Percentiles rank a stretch among this genome's conserved stretches.
Conservation (phyloP, 129 eudicot genomes). For the Heracleum sosnowskyi region DNA sequence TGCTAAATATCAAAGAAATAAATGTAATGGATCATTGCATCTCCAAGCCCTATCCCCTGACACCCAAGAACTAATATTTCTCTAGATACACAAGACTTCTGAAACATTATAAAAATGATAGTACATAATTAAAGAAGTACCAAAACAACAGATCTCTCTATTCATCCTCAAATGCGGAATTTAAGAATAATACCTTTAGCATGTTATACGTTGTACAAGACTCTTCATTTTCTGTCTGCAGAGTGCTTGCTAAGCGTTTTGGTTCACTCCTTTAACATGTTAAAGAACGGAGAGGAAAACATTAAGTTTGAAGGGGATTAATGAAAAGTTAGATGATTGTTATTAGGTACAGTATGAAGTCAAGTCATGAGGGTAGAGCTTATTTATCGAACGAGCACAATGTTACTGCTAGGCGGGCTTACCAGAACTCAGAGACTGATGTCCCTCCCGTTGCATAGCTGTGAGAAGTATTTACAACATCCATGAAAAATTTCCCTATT, state of each 20-base stretch:
- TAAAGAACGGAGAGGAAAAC: neutral
- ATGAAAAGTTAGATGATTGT: neutral
- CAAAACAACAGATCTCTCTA: neutral
- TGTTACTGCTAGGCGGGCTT: neutral
- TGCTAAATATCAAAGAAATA: neutral
- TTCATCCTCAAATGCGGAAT: neutral
- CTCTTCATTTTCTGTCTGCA: constrained; percentile 78
- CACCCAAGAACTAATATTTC: neutral
- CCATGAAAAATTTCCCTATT: constrained; percentile 83
- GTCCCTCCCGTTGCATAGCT: constrained; percentile 96
- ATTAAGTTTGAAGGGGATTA: neutral
- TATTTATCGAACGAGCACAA: neutral
- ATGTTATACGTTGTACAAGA: constrained; percentile 97
- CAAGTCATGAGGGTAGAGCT: neutral
- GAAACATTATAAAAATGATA: neutral
- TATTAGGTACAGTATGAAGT: neutral
- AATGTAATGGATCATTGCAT: neutral
- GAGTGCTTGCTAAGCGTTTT: constrained; percentile 66
- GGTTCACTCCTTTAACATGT: constrained; percentile 59
- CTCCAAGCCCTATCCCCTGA: neutral
- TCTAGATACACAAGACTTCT: neutral
- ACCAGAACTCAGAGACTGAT: constrained; percentile 81
- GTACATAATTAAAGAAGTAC: neutral
- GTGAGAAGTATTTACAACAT: constrained; percentile 78
- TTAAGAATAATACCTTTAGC: constrained; percentile 55